Evolutionary conservation across 495 filamentous ascomycete species (phyloP).

Genomic region (Paragyromitra xinjiangensis): DNA sequence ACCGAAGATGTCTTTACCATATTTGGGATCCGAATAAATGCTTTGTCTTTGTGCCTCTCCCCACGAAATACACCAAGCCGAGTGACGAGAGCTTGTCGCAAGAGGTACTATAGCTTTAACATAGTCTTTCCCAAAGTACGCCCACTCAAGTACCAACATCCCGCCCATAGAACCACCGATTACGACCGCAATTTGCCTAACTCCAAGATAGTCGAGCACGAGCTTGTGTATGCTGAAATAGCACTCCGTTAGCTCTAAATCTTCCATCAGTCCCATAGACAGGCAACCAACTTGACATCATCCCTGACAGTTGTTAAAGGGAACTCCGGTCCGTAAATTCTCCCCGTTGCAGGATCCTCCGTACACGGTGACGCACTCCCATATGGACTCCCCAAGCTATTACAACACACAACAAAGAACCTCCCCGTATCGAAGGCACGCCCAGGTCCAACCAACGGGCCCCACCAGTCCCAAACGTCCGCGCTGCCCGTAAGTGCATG

Average conservation of each 20-base stretch:
- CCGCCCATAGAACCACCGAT: slow-evolving; percentile 98
- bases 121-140: slow-evolving; percentile 94
- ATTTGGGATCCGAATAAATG: slow-evolving; percentile 98
- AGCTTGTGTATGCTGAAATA: slow-evolving; percentile 82
- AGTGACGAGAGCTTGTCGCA: slow-evolving; percentile 92
- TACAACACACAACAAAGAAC: slow-evolving; percentile 95
- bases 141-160: slow-evolving; percentile 96
- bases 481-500: slow-evolving; percentile 96
- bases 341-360: slow-evolving; percentile 73
- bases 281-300: slow-evolving; percentile 78
- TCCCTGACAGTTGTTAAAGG: slow-evolving; percentile 93
- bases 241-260: slow-evolving; percentile 22
- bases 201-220: slow-evolving; percentile 86
- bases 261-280: background rate
- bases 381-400: slow-evolving; percentile 95
- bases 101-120: slow-evolving; percentile 91
- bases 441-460: slow-evolving; percentile 85
- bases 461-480: slow-evolving; percentile 98
- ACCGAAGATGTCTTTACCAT: slow-evolving; percentile 62
- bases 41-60: slow-evolving; percentile 96
- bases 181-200: slow-evolving; percentile 84
- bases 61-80: slow-evolving; percentile 99
- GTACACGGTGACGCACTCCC: slow-evolving; percentile 96
- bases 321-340: slow-evolving; percentile 90
- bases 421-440: slow-evolving; percentile 90